These are phyloP conservation scores for Lupinus albus DNA, from an alignment of 306 rosid genomes.

Conservation along the genomic window DNA sequence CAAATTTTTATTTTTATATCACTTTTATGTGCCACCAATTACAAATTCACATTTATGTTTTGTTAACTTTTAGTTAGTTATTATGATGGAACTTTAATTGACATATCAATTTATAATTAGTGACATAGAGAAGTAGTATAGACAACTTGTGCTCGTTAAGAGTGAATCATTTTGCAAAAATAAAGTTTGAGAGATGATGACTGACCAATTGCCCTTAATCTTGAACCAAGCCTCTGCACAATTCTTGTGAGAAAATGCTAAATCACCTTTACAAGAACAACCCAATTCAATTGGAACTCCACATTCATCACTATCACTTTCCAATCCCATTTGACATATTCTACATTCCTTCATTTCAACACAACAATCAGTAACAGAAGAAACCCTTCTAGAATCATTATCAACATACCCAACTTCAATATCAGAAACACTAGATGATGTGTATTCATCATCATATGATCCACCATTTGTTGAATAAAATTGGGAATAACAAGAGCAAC, in stretches of 20 bases:
- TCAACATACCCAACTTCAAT: slow-evolving; percentile 39
- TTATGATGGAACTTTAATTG: too few relatives aligned
- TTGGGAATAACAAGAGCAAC: slow-evolving; percentile 80
- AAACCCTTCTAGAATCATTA: slow-evolving; percentile 52
- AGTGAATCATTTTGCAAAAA: too few relatives aligned
- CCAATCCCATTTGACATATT: slow-evolving; percentile 87
- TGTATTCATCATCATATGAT: slow-evolving; percentile 71
- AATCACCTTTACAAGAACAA: slow-evolving; percentile 80
- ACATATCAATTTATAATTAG: too few relatives aligned
- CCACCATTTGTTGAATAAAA: slow-evolving; percentile 78
- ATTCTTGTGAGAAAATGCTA: slow-evolving; percentile 76
- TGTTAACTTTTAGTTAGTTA: too few relatives aligned
- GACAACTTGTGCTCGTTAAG: too few relatives aligned
- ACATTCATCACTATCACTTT: slow-evolving; percentile 66
- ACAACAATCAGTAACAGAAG: slow-evolving; percentile 63
- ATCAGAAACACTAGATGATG: slow-evolving; percentile 55
- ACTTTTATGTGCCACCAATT: too few relatives aligned
- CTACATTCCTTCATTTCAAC: slow-evolving; percentile 68
- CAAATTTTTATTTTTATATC: too few relatives aligned
- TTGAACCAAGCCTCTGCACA: slow-evolving; percentile 95
- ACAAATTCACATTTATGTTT: too few relatives aligned
- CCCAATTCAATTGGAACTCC: slow-evolving; percentile 78
- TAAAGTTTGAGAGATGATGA: background rate
- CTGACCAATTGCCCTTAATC: slow-evolving; percentile 85
- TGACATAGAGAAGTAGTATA: too few relatives aligned